Conservation (phyloP, 768 basidiomycete genomes). For the Boletus rex-veris region DNA sequence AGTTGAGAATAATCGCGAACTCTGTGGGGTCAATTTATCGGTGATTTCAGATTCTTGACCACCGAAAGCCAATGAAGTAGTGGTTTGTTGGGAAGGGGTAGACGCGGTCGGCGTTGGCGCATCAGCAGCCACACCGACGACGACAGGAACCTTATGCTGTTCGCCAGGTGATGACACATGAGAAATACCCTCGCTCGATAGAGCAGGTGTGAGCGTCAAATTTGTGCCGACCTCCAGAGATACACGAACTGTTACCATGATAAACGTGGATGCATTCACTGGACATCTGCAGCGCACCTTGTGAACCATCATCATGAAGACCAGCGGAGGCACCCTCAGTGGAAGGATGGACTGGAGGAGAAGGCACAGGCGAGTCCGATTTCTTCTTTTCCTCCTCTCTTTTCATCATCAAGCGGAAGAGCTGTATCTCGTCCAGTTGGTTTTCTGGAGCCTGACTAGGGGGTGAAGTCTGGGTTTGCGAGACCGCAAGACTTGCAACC, state of each 20-base stretch:
- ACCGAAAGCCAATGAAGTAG: neutral
- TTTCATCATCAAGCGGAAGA: constrained; percentile 83
- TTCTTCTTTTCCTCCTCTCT: constrained; percentile 58
- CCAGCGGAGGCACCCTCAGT: constrained; percentile 11
- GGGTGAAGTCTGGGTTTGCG: constrained; percentile 24
- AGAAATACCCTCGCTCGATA: constrained; percentile 8
- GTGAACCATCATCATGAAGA: constrained; percentile 8
- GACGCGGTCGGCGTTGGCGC: constrained; percentile 8
- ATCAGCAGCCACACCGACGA: constrained; percentile 1
- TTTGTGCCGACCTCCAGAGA: constrained; percentile 7
- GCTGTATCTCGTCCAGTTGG: constrained; percentile 75
- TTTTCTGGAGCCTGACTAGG: constrained; percentile 25
- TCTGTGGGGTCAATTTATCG: constrained; percentile 22
- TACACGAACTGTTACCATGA: constrained; percentile 7
- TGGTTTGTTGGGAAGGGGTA: constrained; percentile 11
- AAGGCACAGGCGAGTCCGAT: constrained; percentile 18
- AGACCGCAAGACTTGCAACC: constrained; percentile 3
- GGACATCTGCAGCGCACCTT: constrained; percentile 18
- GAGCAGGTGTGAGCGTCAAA: neutral
- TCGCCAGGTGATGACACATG: constrained; percentile 17
- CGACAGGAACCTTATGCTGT: constrained; percentile 4
- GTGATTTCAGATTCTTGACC: constrained; percentile 20
- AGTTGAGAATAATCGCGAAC: constrained; percentile 38
- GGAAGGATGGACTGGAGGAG: neutral
- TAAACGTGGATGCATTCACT: constrained; percentile 10